phyloP scores from a whole-genome alignment of 106 monocot genomes.

The Dioscorea alata region DNA sequence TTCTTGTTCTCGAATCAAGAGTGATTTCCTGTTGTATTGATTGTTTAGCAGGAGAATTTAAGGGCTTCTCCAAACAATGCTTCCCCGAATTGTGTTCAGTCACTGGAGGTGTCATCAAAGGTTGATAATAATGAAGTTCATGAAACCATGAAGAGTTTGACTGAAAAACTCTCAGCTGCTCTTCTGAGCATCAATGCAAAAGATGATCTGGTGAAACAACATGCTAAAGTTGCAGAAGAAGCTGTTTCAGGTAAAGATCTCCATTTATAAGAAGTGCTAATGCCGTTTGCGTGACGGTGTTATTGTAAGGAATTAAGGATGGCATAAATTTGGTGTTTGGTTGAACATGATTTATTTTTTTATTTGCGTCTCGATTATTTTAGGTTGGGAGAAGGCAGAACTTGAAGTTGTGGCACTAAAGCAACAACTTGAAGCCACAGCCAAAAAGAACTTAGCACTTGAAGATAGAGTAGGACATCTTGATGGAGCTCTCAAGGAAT shows the following conservation, averaged over 20 bases:
- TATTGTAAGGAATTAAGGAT: too few relatives aligned
- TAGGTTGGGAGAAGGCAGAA: slow-evolving; percentile 89
- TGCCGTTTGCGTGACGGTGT: too few relatives aligned
- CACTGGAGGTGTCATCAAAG: slow-evolving; percentile 31
- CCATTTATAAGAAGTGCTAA: too few relatives aligned
- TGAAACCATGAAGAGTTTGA: slow-evolving; percentile 30
- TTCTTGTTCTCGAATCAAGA: too few relatives aligned
- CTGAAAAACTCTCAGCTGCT: slow-evolving; percentile 51
- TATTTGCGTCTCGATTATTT: neutral
- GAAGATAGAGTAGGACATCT: slow-evolving; percentile 64
- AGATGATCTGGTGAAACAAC: slow-evolving; percentile 54
- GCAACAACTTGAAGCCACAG: slow-evolving; percentile 52
- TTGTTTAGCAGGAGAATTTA: slow-evolving; percentile 14
- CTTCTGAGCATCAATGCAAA: slow-evolving; percentile 35
- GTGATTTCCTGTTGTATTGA: neutral
- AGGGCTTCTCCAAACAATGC: slow-evolving; percentile 16
- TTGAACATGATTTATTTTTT: too few relatives aligned
- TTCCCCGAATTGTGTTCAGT: slow-evolving; percentile 22
- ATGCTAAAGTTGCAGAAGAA: slow-evolving; percentile 74
- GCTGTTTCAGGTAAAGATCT: slow-evolving; percentile 47
- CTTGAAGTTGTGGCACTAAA: slow-evolving; percentile 49
- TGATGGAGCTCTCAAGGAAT: slow-evolving; percentile 74
- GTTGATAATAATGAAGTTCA: slow-evolving; percentile 17
- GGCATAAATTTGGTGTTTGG: too few relatives aligned
- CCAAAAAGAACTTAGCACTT: slow-evolving; percentile 49